Percentiles rank a stretch among this genome's conserved stretches.
Evolutionary conservation across 331 rosid species (phyloP).

Genomic region (Saraca asoca): DNA sequence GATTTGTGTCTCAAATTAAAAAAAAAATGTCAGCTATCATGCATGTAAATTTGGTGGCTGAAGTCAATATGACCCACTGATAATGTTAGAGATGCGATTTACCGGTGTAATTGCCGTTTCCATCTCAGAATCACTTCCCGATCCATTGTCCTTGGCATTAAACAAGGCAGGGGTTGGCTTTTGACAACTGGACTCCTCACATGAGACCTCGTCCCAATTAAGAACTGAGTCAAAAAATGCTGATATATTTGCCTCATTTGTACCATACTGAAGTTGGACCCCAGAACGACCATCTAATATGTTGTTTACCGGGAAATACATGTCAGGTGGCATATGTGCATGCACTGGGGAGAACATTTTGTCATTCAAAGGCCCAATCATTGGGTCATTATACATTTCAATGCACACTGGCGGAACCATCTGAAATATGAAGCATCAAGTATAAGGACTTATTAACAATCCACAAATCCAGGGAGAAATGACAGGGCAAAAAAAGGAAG

Average conservation of each 20-base stretch:
- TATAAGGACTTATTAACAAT: conserved; percentile 18
- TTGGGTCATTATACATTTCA: conserved; percentile 41
- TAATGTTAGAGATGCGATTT: conserved; percentile 41
- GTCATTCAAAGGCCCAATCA: conserved; percentile 40
- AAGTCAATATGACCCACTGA: conserved; percentile 22
- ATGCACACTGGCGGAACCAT: conserved; percentile 29
- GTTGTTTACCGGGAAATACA: conserved; percentile 32
- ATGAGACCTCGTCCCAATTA: conserved; percentile 44
- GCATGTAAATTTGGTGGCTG: neutral
- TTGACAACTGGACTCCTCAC: conserved; percentile 21
- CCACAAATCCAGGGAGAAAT: neutral
- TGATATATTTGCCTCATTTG: conserved; percentile 51
- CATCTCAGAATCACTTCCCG: conserved; percentile 36
- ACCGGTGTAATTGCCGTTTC: conserved; percentile 46
- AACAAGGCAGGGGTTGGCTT: neutral
- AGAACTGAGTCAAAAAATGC: conserved; percentile 47
- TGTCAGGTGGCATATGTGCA: conserved; percentile 48
- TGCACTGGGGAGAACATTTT: conserved; percentile 59
- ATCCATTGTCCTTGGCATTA: conserved; percentile 28
- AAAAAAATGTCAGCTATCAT: conserved; percentile 17
- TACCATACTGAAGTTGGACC: conserved; percentile 29
- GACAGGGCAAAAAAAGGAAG: neutral
- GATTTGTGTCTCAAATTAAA: neutral
- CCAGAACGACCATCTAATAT: conserved; percentile 9
- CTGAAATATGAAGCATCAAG: conserved; percentile 32